Percentiles rank a stretch among this genome's conserved stretches.
Evolutionary conservation across 2,329 filamentous ascomycete genomes (phyloP).

Genomic region (Colletotrichum filicis): DNA sequence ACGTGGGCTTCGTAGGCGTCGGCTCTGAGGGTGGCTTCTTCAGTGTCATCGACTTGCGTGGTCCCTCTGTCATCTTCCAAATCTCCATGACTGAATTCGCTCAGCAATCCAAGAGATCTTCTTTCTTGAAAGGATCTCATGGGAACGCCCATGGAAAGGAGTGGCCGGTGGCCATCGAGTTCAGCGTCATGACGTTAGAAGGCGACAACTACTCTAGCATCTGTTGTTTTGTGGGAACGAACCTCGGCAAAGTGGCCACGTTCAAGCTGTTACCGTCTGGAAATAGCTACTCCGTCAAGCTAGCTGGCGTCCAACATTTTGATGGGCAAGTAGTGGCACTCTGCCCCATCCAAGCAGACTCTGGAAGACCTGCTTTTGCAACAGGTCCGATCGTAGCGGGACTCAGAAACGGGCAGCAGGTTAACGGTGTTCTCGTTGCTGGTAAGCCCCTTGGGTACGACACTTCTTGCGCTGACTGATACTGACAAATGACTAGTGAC

Average conservation of each 20-base stretch:
- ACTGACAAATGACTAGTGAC: slow-evolving; percentile 60
- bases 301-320: slow-evolving; percentile 74
- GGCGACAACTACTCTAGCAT: slow-evolving; percentile 97
- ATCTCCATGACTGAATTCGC: slow-evolving; percentile 77
- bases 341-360: slow-evolving; percentile 81
- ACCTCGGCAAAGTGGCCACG: slow-evolving; percentile 82
- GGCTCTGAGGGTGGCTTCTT: slow-evolving; percentile 87
- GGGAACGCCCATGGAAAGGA: slow-evolving; percentile 66
- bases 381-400: slow-evolving; percentile 80
- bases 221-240: slow-evolving; percentile 90
- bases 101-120: slow-evolving; percentile 80
- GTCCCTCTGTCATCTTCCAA: slow-evolving; percentile 85
- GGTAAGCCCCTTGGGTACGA: slow-evolving; percentile 56
- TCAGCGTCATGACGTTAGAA: slow-evolving; percentile 92
- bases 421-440: slow-evolving; percentile 84
- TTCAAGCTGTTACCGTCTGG: slow-evolving; percentile 88
- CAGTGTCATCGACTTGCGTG: slow-evolving; percentile 86
- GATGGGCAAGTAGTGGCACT: slow-evolving; percentile 81
- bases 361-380: slow-evolving; percentile 79
- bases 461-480: neutral
- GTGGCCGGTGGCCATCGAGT: slow-evolving; percentile 86
- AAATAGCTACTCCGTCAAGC: slow-evolving; percentile 77
- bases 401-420: slow-evolving; percentile 77
- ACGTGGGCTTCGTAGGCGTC: slow-evolving; percentile 90
- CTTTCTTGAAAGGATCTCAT: slow-evolving; percentile 72